Conservation (phyloP, 129 eudicot genomes). For the sunflower (Helianthus annuus) region DNA sequence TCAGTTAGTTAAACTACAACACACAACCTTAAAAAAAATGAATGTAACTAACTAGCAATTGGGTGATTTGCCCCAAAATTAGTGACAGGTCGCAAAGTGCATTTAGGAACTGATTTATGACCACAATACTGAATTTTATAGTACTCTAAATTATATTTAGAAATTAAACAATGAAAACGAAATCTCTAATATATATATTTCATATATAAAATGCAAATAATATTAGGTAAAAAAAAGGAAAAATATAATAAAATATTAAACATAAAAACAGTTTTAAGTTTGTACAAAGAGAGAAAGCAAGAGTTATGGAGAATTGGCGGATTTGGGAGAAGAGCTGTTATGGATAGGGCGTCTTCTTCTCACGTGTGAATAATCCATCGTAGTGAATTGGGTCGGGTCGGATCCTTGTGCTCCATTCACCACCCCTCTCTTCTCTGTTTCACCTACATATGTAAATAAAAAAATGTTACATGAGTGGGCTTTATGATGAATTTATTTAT, state of each 20-base stretch:
- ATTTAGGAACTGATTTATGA: too few species aligned
- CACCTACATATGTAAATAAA: conserved; percentile 28
- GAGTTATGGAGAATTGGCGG: conserved; percentile 40
- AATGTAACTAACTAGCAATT: too few species aligned
- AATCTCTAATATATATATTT: background rate
- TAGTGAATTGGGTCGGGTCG: conserved; percentile 40
- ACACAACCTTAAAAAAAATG: too few species aligned
- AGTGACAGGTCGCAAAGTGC: too few species aligned
- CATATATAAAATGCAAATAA: background rate
- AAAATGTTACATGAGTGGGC: too few species aligned
- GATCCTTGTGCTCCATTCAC: conserved; percentile 22
- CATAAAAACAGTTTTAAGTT: background rate
- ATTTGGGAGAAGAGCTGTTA: conserved; percentile 45
- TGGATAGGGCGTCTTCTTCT: conserved; percentile 72
- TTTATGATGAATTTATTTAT: too few species aligned
- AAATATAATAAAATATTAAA: background rate
- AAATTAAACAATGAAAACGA: background rate
- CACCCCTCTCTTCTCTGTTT: conserved; percentile 23
- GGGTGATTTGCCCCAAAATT: too few species aligned
- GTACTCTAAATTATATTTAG: too few species aligned
- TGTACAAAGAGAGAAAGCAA: background rate
- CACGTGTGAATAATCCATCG: conserved; percentile 62
- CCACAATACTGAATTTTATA: too few species aligned
- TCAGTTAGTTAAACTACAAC: too few species aligned
- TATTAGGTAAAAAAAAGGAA: background rate